Conservation (phyloP, 2,329 filamentous ascomycete genomes). For the Diaporthe amygdali region DNA sequence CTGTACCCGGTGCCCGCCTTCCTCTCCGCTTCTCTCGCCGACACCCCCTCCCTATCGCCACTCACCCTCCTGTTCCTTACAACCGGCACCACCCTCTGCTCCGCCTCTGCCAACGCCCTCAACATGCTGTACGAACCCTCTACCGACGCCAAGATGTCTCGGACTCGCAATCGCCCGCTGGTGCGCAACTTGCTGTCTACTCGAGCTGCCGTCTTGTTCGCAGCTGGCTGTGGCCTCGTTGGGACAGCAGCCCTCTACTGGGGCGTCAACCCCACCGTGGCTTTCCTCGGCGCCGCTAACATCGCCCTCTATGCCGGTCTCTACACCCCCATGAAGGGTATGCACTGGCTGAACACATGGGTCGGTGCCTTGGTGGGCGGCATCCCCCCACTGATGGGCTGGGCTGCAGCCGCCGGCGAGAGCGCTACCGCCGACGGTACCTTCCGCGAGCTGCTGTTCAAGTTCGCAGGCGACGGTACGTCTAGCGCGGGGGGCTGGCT, state of each 20-base stretch:
- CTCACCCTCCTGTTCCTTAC: constrained; percentile 93
- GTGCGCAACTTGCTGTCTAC: constrained; percentile 80
- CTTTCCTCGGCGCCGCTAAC: constrained; percentile 82
- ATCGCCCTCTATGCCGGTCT: constrained; percentile 88
- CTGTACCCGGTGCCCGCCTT: constrained; percentile 92
- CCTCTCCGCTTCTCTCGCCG: constrained; percentile 65
- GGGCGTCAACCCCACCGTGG: constrained; percentile 93
- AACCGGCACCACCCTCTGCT: constrained; percentile 84
- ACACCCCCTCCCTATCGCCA: constrained; percentile 83
- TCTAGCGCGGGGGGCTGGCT: constrained; percentile 83
- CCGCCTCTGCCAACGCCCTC: constrained; percentile 89
- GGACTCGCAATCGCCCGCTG: constrained; percentile 89
- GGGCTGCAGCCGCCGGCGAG: constrained; percentile 92
- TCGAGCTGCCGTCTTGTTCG: constrained; percentile 78
- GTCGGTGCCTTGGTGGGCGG: constrained; percentile 90
- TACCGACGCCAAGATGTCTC: constrained; percentile 90
- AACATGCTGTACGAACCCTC: constrained; percentile 97
- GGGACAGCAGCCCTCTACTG: constrained; percentile 80
- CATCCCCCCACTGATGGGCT: constrained; percentile 96
- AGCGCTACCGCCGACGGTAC: constrained; percentile 76
- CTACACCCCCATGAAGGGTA: constrained; percentile 91
- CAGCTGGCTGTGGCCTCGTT: constrained; percentile 69
- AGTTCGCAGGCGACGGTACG: constrained; percentile 61
- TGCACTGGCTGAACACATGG: constrained; percentile 92
- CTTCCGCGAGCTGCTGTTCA: constrained; percentile 73